These are phyloP conservation scores for Singerocomus rubriflavus DNA, from an alignment of 1,284 basidiomycete species.

Conservation along the genomic window DNA sequence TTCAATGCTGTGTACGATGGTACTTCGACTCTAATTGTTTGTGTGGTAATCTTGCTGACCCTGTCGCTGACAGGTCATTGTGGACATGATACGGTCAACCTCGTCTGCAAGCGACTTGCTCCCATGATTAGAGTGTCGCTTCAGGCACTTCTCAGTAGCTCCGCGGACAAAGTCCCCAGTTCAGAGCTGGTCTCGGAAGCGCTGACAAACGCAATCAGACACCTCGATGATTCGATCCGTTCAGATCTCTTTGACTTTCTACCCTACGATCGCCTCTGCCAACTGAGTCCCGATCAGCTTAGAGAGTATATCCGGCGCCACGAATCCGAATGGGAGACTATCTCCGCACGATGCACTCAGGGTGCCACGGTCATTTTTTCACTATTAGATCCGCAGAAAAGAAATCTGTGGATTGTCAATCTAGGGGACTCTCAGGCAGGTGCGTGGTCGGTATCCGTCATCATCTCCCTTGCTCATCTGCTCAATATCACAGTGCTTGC, in stretches of 20 bases:
- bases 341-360: slow-evolving; percentile 49
- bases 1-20: slow-evolving; percentile 64
- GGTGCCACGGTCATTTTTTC: slow-evolving; percentile 62
- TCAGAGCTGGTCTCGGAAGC: slow-evolving; percentile 42
- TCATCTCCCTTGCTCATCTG: slow-evolving; percentile 12
- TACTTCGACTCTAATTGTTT: slow-evolving; percentile 21
- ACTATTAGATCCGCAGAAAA: slow-evolving; percentile 48
- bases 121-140: slow-evolving; percentile 44
- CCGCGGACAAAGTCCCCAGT: slow-evolving; percentile 27
- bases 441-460: slow-evolving; percentile 19
- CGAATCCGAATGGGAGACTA: slow-evolving; percentile 27
- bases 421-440: slow-evolving; percentile 66
- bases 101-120: slow-evolving; percentile 46
- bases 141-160: slow-evolving; percentile 35
- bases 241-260: slow-evolving; percentile 45
- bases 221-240: slow-evolving; percentile 44
- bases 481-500: slow-evolving; percentile 42
- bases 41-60: slow-evolving; percentile 10
- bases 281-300: slow-evolving; percentile 26
- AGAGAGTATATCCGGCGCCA: slow-evolving; percentile 23
- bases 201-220: slow-evolving; percentile 40
- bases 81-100: slow-evolving; percentile 57
- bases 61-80: slow-evolving; percentile 48
- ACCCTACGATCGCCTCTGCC: slow-evolving; percentile 35
- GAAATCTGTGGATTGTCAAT: slow-evolving; percentile 63